Evolutionary conservation across 805 yeast species (phyloP).

Genomic region (Cyberlindnera lachancei): DNA sequence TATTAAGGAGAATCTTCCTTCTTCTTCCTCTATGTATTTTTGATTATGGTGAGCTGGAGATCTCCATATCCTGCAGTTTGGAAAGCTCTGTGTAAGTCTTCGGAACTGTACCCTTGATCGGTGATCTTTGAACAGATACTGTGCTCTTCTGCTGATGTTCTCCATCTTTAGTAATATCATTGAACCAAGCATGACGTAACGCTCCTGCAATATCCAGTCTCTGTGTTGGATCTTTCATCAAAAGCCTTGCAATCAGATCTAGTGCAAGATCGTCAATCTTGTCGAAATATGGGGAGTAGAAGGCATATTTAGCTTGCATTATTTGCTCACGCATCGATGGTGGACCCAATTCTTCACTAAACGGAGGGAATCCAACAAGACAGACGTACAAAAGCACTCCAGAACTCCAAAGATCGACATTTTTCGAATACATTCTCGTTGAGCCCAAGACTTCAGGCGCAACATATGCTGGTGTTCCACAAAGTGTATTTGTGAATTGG

Average conservation of each 20-base stretch:
- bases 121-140: slow-evolving; percentile 21
- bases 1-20: too few relatives aligned
- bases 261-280: slow-evolving; percentile 55
- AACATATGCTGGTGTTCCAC: slow-evolving; percentile 85
- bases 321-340: slow-evolving; percentile 75
- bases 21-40: too few relatives aligned
- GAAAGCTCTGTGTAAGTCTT: slow-evolving; percentile 33
- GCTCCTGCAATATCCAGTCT: slow-evolving; percentile 82
- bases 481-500: slow-evolving; percentile 67
- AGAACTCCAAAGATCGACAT: slow-evolving; percentile 77
- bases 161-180: slow-evolving; percentile 9
- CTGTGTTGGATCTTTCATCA: slow-evolving; percentile 56
- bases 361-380: slow-evolving; percentile 80
- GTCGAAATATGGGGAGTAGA: slow-evolving; percentile 78
- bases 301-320: slow-evolving; percentile 57
- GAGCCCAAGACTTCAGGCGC: slow-evolving; percentile 69
- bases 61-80: slow-evolving; percentile 8
- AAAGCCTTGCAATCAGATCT: slow-evolving; percentile 55
- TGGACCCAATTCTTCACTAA: slow-evolving; percentile 75
- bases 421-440: slow-evolving; percentile 52
- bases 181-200: slow-evolving; percentile 86
- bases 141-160: neutral
- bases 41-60: slow-evolving; percentile 4
- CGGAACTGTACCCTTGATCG: slow-evolving; percentile 24
- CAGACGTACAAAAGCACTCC: slow-evolving; percentile 76